Evolutionary conservation across 352 stramenopile species (phyloP).

Genomic region (Aphanomyces euteiches): DNA sequence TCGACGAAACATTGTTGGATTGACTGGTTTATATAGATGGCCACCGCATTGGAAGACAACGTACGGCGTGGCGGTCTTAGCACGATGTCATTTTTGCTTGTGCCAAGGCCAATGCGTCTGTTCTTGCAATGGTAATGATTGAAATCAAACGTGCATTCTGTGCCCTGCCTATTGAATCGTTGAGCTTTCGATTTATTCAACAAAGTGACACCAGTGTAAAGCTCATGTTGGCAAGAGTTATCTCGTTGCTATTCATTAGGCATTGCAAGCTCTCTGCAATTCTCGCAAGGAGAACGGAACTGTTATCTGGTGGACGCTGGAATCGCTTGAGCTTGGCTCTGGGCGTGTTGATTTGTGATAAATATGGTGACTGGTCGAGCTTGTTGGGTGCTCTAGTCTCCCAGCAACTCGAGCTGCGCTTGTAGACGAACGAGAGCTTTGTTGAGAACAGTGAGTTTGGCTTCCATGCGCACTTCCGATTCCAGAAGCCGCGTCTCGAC

Average conservation of each 20-base stretch:
- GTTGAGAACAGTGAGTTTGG: constrained; percentile 61
- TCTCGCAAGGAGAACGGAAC: too few relatives aligned
- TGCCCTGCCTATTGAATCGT: neutral
- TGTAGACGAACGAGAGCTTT: constrained; percentile 68
- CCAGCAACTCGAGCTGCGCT: constrained; percentile 11
- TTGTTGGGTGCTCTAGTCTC: neutral
- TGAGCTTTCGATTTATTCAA: neutral
- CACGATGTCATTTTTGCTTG: constrained; percentile 49
- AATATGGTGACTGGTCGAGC: too few relatives aligned
- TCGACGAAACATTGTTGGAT: neutral
- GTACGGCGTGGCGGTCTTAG: constrained; percentile 70
- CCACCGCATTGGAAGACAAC: constrained; percentile 79
- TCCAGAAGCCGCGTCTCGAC: constrained; percentile 57
- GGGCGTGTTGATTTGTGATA: too few relatives aligned
- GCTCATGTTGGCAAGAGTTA: too few relatives aligned
- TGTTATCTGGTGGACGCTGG: too few relatives aligned
- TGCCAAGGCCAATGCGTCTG: constrained; percentile 26
- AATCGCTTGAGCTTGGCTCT: too few relatives aligned
- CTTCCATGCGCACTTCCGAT: constrained; percentile 60
- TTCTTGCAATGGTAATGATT: constrained; percentile 19
- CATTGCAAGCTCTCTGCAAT: too few relatives aligned
- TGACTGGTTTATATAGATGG: constrained; percentile 37
- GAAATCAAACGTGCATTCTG: neutral
- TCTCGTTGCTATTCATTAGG: too few relatives aligned
- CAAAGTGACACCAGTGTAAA: too few relatives aligned